Conservation (phyloP, 2,329 filamentous ascomycete species). For the Fusarium brevicatenulatum region DNA sequence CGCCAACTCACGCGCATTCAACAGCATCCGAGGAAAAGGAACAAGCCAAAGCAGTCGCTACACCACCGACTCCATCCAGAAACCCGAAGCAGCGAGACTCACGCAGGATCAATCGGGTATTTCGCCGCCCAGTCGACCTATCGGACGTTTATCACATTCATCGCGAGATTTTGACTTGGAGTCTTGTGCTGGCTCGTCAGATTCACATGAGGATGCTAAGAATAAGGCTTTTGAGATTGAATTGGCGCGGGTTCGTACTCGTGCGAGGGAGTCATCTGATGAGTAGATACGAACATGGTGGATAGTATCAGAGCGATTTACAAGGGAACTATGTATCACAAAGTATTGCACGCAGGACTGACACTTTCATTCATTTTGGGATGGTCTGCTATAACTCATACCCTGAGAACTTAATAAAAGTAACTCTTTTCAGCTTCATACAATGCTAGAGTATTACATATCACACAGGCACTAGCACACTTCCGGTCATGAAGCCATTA, state of each 20-base stretch:
- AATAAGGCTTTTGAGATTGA: not conserved
- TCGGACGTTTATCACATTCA: not conserved
- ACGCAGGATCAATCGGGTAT: not conserved
- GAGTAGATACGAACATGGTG: fast-evolving
- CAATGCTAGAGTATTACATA: not conserved
- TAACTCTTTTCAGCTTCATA: not conserved
- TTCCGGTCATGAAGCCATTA: not conserved
- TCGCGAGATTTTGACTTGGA: not conserved
- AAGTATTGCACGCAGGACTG: not conserved
- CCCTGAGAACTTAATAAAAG: not conserved
- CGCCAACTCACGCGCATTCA: conserved; percentile 21
- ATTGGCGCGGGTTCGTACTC: not conserved
- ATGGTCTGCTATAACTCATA: not conserved
- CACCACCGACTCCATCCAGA: not conserved
- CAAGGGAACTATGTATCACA: fast-evolving
- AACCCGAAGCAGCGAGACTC: not conserved
- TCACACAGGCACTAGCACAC: not conserved
- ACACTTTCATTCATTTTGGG: not conserved
- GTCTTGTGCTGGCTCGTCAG: not conserved
- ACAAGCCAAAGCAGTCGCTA: not conserved
- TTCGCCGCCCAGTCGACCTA: not conserved
- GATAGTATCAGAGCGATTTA: no score
- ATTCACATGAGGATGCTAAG: not conserved
- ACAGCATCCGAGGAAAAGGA: not conserved
- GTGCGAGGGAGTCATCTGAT: not conserved